Evolutionary conservation across 768 basidiomycete species (phyloP).

Genomic region (Galerina marginata): DNA sequence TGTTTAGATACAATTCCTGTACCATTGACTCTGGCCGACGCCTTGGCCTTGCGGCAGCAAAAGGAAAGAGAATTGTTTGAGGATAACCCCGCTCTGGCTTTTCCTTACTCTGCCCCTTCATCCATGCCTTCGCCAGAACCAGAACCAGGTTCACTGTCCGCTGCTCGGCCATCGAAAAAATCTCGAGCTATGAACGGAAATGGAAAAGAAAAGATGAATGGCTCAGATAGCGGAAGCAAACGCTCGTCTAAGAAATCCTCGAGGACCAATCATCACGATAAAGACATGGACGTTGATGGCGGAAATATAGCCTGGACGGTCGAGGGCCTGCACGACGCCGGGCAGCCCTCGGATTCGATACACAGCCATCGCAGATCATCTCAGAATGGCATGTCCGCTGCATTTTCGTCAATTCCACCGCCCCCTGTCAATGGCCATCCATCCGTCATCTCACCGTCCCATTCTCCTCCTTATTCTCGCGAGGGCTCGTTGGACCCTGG

Average conservation of each 20-base stretch:
- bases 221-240: conserved; percentile 26
- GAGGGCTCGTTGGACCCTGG: conserved; percentile 27
- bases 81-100: conserved; percentile 58
- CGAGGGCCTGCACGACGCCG: background rate
- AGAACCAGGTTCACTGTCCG: conserved; percentile 20
- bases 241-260: conserved; percentile 21
- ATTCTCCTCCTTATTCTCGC: conserved; percentile 22
- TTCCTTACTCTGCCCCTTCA: conserved; percentile 32
- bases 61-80: conserved; percentile 48
- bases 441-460: conserved; percentile 14
- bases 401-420: conserved; percentile 20
- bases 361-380: conserved; percentile 19
- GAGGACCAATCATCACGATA: conserved; percentile 8
- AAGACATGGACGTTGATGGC: background rate
- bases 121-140: conserved; percentile 28
- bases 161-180: conserved; percentile 30
- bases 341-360: background rate
- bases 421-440: conserved; percentile 28
- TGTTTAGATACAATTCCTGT: conserved; percentile 68
- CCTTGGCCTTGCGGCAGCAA: conserved; percentile 49
- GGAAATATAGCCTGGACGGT: background rate
- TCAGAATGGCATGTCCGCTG: conserved; percentile 22
- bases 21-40: conserved; percentile 62
- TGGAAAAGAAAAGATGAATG: conserved; percentile 40
- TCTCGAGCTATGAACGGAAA: conserved; percentile 38